These are phyloP conservation scores for Lactifluus echinatus DNA, from an alignment of 768 basidiomycete species.

Conservation along the genomic window DNA sequence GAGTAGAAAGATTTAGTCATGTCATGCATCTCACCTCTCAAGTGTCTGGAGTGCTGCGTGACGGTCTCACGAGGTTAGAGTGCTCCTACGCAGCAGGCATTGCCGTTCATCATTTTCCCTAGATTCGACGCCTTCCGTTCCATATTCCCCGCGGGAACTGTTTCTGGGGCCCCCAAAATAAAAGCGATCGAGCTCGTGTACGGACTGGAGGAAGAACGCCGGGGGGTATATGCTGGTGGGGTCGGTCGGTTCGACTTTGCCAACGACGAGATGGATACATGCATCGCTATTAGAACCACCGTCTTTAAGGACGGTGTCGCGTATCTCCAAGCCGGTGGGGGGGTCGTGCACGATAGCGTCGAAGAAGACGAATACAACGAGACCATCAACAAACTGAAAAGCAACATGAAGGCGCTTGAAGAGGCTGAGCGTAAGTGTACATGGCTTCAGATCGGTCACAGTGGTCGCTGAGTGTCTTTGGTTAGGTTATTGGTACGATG, in stretches of 20 bases:
- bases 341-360: slow-evolving; percentile 93
- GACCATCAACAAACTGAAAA: slow-evolving; percentile 89
- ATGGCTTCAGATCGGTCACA: not conserved
- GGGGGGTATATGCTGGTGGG: slow-evolving; percentile 94
- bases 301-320: slow-evolving; percentile 86
- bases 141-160: slow-evolving; percentile 98
- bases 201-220: slow-evolving; percentile 75
- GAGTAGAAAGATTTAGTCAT: slow-evolving; percentile 91
- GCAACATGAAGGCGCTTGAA: slow-evolving; percentile 79
- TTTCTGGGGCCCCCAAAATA: slow-evolving; percentile 98
- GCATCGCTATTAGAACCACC: slow-evolving; percentile 98
- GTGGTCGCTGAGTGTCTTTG: slow-evolving; percentile 20
- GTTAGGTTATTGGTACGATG: slow-evolving; percentile 61
- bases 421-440: slow-evolving; percentile 75
- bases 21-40: slow-evolving; percentile 97
- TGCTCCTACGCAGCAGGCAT: not conserved
- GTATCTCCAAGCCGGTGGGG: slow-evolving; percentile 94
- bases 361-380: slow-evolving; percentile 97
- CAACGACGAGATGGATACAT: slow-evolving; percentile 91
- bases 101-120: slow-evolving; percentile 7
- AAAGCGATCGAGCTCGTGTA: slow-evolving; percentile 93
- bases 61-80: slow-evolving; percentile 70
- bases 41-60: slow-evolving; percentile 78
- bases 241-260: slow-evolving; percentile 98
- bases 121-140: slow-evolving; percentile 99